Evolutionary conservation across 352 stramenopile species (phyloP).

Genomic region (Pythium coloratum): DNA sequence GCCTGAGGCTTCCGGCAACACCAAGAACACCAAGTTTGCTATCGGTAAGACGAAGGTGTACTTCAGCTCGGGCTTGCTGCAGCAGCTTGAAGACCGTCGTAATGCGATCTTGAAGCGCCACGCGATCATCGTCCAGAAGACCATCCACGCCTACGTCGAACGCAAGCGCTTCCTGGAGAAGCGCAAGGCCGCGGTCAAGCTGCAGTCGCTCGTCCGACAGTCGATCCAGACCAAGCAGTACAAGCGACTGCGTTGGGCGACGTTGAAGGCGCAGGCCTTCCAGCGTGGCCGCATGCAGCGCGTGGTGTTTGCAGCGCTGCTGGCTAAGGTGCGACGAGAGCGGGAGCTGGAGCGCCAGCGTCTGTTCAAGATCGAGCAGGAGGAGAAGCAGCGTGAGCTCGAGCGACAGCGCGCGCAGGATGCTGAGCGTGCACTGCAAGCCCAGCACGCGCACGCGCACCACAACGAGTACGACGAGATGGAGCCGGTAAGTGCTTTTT

Average conservation of each 20-base stretch:
- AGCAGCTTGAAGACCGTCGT: conserved; percentile 88
- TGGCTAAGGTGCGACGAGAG: conserved; percentile 47
- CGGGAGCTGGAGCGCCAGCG: conserved; percentile 35
- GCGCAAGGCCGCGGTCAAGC: conserved; percentile 43
- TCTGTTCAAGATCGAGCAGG: conserved; percentile 21
- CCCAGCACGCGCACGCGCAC: conserved; percentile 3
- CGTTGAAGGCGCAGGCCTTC: conserved; percentile 58
- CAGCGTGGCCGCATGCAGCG: conserved; percentile 64
- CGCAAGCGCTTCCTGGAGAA: conserved; percentile 57
- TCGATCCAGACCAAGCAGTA: conserved; percentile 43
- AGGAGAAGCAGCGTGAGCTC: conserved; percentile 14
- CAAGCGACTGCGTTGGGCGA: conserved; percentile 39
- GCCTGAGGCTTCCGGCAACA: conserved; percentile 51
- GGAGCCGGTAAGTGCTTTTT: conserved; percentile 49
- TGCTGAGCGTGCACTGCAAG: conserved; percentile 26
- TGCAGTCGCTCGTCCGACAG: conserved; percentile 52
- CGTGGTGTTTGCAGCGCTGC: conserved; percentile 46
- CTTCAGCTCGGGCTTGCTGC: conserved; percentile 88
- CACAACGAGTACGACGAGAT: conserved; percentile 41
- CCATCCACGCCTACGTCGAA: conserved; percentile 56
- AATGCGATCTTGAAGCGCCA: conserved; percentile 75
- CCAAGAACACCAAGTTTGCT: conserved; percentile 80
- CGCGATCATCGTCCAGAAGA: conserved; percentile 78
- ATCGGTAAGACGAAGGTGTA: conserved; percentile 83
- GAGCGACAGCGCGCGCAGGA: conserved; percentile 33